These are phyloP conservation scores for Metschnikowia matae DNA, from an alignment of 805 yeast genomes.

Conservation along the genomic window DNA sequence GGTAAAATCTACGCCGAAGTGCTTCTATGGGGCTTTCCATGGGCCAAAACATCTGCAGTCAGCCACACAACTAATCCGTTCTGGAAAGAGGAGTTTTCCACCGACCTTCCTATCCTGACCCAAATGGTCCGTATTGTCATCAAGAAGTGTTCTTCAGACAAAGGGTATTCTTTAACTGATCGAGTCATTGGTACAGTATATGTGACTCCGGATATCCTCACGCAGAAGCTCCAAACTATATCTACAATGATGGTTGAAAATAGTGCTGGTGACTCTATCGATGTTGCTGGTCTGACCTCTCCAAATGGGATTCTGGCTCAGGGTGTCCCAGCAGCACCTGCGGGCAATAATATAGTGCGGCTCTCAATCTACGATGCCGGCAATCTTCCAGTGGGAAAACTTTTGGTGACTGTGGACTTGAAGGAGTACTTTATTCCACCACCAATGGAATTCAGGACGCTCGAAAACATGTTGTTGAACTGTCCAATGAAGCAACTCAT, in stretches of 20 bases:
- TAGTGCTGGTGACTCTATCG: slow-evolving; percentile 21
- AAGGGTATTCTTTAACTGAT: slow-evolving; percentile 31
- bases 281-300: slow-evolving; percentile 15
- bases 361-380: slow-evolving; percentile 42
- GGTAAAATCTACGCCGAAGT: slow-evolving; percentile 62
- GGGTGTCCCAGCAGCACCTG: background rate
- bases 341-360: slow-evolving; percentile 37
- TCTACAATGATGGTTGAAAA: slow-evolving; percentile 34
- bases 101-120: slow-evolving; percentile 56
- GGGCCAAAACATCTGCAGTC: slow-evolving; percentile 75
- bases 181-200: slow-evolving; percentile 50
- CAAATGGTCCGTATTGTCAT: slow-evolving; percentile 48
- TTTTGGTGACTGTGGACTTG: slow-evolving; percentile 48
- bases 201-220: slow-evolving; percentile 49
- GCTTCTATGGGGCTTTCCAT: slow-evolving; percentile 63
- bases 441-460: slow-evolving; percentile 52
- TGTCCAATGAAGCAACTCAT: slow-evolving; percentile 53
- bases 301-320: background rate
- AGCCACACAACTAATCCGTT: slow-evolving; percentile 52
- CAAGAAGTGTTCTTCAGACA: slow-evolving; percentile 30
- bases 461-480: slow-evolving; percentile 58
- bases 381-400: slow-evolving; percentile 51
- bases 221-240: slow-evolving; percentile 26
- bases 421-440: slow-evolving; percentile 58
- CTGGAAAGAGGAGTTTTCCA: slow-evolving; percentile 75